Conservation (phyloP, 2,329 filamentous ascomycete genomes). For the Phyllosticta ampelicida region DNA sequence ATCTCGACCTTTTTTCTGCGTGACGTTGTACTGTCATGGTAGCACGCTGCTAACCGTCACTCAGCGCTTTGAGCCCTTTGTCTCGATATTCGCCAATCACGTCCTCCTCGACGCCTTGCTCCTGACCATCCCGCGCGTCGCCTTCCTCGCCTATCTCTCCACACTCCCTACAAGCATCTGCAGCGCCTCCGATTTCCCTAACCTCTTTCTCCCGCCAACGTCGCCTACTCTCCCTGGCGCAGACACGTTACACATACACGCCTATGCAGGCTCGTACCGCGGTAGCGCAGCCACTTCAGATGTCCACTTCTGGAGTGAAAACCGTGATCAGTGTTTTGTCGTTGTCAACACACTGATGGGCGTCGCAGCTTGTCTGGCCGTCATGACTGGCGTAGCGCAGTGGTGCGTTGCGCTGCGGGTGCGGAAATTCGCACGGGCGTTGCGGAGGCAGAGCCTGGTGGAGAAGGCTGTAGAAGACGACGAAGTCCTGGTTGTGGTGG, state of each 20-base stretch:
- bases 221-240: constrained; percentile 1
- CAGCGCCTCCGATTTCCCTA: constrained; percentile 8
- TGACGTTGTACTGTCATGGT: background rate
- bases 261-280: constrained; percentile 13
- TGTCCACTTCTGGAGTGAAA: constrained; percentile 16
- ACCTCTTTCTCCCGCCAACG: constrained; percentile 3
- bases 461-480: background rate
- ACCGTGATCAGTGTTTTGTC: constrained; percentile 20
- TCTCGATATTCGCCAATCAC: constrained; percentile 16
- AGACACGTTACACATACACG: background rate
- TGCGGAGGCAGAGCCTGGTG: constrained; percentile 5
- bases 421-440: constrained; percentile 18
- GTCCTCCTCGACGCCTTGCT: constrained; percentile 19
- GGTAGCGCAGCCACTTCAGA: constrained; percentile 17
- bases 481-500: background rate
- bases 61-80: constrained; percentile 12
- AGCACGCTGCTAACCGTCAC: background rate
- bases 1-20: background rate
- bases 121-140: constrained; percentile 14
- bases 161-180: constrained; percentile 11
- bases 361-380: constrained; percentile 16
- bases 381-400: constrained; percentile 22
- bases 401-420: constrained; percentile 25
- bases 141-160: constrained; percentile 13
- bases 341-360: constrained; percentile 18